Conservation (phyloP, 352 stramenopile species). For the Paralagenidium karlingii region DNA sequence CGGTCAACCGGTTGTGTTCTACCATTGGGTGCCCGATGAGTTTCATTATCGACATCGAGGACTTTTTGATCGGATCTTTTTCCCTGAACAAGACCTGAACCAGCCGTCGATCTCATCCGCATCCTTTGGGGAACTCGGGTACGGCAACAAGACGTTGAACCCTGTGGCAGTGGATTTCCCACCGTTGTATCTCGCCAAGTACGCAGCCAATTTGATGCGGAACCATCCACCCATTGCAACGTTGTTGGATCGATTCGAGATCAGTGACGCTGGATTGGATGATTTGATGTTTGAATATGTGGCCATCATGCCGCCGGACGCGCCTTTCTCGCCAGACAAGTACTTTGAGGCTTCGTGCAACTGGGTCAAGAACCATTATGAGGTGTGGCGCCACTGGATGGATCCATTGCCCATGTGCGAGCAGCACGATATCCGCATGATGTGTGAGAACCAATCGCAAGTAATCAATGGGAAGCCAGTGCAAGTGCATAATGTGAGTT, state of each 20-base stretch:
- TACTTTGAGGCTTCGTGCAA: constrained; percentile 18
- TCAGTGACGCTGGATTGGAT: constrained; percentile 24
- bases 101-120: constrained; percentile 14
- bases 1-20: constrained; percentile 26
- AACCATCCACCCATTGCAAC: background rate
- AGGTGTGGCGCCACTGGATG: constrained; percentile 14
- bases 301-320: background rate
- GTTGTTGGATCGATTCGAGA: constrained; percentile 8
- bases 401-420: constrained; percentile 12
- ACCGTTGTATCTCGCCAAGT: constrained; percentile 14
- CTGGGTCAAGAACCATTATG: constrained; percentile 18
- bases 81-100: constrained; percentile 17
- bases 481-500: constrained; percentile 9
- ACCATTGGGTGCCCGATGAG: constrained; percentile 33
- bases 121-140: constrained; percentile 32
- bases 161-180: constrained; percentile 29
- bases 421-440: too few species aligned
- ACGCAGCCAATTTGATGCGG: background rate
- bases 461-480: constrained; percentile 2
- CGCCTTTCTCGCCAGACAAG: too few species aligned
- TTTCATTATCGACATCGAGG: constrained; percentile 23
- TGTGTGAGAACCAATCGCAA: constrained; percentile 15
- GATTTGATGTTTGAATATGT: constrained; percentile 9
- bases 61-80: constrained; percentile 23
- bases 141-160: constrained; percentile 26